Conservation (phyloP, 768 basidiomycete genomes). For the Sistotremastrum niveocremeum region DNA sequence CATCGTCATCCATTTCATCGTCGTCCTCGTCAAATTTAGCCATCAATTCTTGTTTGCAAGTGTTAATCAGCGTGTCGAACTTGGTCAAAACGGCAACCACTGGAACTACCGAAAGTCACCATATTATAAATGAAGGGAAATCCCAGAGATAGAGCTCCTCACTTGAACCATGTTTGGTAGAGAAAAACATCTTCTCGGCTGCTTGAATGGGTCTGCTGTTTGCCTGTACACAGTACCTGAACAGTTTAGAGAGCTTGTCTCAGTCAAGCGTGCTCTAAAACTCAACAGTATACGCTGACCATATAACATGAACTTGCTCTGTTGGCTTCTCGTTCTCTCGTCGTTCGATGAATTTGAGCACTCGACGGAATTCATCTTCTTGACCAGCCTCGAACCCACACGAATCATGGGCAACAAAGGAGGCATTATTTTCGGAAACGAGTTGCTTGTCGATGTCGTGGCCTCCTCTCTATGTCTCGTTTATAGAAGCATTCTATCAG, state of each 20-base stretch:
- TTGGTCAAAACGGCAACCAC: slow-evolving; percentile 27
- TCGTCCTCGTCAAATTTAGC: too few relatives aligned
- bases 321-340: slow-evolving; percentile 5
- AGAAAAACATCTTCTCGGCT: slow-evolving; percentile 20
- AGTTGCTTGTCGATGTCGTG: slow-evolving; percentile 21
- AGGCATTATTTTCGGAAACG: slow-evolving; percentile 17
- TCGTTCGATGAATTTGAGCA: slow-evolving; percentile 20
- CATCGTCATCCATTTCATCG: too few relatives aligned
- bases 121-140: neutral
- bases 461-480: slow-evolving; percentile 15
- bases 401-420: slow-evolving; percentile 30
- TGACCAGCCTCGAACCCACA: slow-evolving; percentile 26
- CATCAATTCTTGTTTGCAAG: too few relatives aligned
- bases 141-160: neutral
- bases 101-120: slow-evolving; percentile 17
- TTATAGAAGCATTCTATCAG: neutral
- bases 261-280: neutral
- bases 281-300: slow-evolving; percentile 11
- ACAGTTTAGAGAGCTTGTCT: neutral
- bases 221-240: slow-evolving; percentile 27
- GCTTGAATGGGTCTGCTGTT: slow-evolving; percentile 15
- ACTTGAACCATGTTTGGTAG: slow-evolving; percentile 9
- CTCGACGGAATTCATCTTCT: slow-evolving; percentile 14
- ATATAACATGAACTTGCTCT: slow-evolving; percentile 26
- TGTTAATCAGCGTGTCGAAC: slow-evolving; percentile 16